Percentiles rank a stretch among this genome's conserved stretches.
Conservation (phyloP, 805 yeast species). For the Candida tibetensis region DNA sequence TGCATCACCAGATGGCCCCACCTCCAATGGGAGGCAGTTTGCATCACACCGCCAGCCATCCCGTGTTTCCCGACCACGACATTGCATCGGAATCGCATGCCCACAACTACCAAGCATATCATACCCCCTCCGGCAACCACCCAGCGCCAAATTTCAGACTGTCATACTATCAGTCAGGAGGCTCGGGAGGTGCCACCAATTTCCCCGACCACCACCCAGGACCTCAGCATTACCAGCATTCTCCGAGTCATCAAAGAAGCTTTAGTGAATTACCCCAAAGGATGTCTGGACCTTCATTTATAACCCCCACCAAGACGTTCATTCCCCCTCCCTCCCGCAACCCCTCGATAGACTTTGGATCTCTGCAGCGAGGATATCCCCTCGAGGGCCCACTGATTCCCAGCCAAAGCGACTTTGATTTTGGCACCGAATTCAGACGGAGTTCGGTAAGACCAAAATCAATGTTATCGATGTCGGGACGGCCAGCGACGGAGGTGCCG, state of each 20-base stretch:
- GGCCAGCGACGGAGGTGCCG: background rate
- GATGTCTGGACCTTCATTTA: background rate
- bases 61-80: too few relatives aligned
- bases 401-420: constrained; percentile 1
- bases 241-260: background rate
- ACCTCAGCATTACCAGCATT: constrained; percentile 1
- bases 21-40: too few relatives aligned
- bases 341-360: background rate
- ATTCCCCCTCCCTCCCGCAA: background rate
- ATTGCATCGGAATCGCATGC: too few relatives aligned
- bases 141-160: too few relatives aligned
- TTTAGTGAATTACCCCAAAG: background rate
- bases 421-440: background rate
- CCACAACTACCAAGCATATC: too few relatives aligned
- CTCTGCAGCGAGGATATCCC: background rate
- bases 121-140: too few relatives aligned
- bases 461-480: constrained; percentile 3
- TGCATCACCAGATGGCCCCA: too few relatives aligned
- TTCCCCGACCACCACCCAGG: background rate
- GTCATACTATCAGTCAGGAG: too few relatives aligned
- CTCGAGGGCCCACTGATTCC: background rate
- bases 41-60: too few relatives aligned
- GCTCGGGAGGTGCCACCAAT: too few relatives aligned
- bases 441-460: constrained; percentile 4
- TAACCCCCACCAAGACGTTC: background rate